phyloP scores from a whole-genome alignment of 2,329 filamentous ascomycete species.

The Penicillium sp. region DNA sequence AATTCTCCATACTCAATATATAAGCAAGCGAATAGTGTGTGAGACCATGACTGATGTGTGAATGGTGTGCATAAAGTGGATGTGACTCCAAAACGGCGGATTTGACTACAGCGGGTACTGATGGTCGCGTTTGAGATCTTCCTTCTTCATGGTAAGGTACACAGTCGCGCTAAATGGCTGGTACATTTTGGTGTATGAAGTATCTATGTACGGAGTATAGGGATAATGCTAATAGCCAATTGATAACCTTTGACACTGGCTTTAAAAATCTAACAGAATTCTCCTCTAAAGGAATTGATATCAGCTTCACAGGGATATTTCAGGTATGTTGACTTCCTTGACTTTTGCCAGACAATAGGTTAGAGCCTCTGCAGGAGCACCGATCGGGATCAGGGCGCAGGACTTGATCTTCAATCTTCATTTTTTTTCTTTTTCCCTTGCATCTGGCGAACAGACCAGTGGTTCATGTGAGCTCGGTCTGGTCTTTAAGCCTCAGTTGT shows the following conservation, averaged over 20 bases:
- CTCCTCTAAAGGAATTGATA: background rate
- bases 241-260: background rate
- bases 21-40: background rate
- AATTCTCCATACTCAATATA: no score
- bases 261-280: background rate
- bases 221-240: background rate
- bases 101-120: background rate
- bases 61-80: conserved; percentile 1
- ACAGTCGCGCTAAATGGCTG: background rate
- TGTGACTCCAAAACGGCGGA: background rate
- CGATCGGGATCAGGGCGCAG: background rate
- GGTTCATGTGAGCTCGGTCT: conserved; percentile 14
- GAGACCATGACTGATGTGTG: background rate
- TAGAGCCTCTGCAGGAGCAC: background rate
- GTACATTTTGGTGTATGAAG: background rate
- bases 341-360: background rate
- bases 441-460: conserved; percentile 22
- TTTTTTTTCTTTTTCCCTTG: conserved; percentile 14
- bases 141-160: background rate
- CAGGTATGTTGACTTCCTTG: background rate
- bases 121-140: background rate
- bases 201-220: background rate
- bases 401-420: background rate
- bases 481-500: background rate
- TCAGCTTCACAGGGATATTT: background rate